Base-by-base conservation (phyloP, 1,139 yeast genomes). In the Arxiozyma slooffiae region DNA sequence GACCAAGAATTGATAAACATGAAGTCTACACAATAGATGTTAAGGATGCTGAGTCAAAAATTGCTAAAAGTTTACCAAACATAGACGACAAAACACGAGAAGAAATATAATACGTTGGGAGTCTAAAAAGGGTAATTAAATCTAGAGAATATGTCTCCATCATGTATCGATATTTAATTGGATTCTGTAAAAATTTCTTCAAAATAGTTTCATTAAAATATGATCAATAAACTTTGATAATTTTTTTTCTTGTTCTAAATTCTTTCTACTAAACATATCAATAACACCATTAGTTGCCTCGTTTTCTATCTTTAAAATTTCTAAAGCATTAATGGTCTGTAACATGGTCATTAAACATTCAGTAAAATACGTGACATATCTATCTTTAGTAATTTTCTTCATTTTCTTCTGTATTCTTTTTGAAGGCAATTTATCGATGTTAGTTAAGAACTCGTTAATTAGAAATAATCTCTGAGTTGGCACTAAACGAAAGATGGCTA, bases 41-140 rank as follows among this genome's bases (percentile, higher is more conserved):
- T 45, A 69, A 61, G 20, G 63, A 62, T 11, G 75, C 62, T 4
- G 65, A 58, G 17, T 52, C 53, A 49, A 64, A 61, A 0, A 71
- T 61, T n/a, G 57, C 58, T 44, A 80, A 59, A 20, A 79, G 59
- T 4, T 73, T 67, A 47, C 68, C 71, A 52, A 75, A 67, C 3
- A 81, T 53, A 0, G 79, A 68, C 4, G 66, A 63, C 6, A 82
- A 63, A 20, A 82, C 55, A 0, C 71, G 56, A 51, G 79, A 85
- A 0, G 81, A 71, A 0, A 78, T 78, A 0, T 86, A 73, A 79
- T 83, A 85, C 51, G 80, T 82, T 0, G 88, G 85, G 17, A 64
- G 66, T 3, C 69, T 62, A 2, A 83, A 59, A 50, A 83, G 66
- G 0, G 60, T 57, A 7, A 79, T 54, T 36, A 85, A 66, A 58